Base-by-base conservation (phyloP, 441 rosid species). In the Breynia disticha region DNA sequence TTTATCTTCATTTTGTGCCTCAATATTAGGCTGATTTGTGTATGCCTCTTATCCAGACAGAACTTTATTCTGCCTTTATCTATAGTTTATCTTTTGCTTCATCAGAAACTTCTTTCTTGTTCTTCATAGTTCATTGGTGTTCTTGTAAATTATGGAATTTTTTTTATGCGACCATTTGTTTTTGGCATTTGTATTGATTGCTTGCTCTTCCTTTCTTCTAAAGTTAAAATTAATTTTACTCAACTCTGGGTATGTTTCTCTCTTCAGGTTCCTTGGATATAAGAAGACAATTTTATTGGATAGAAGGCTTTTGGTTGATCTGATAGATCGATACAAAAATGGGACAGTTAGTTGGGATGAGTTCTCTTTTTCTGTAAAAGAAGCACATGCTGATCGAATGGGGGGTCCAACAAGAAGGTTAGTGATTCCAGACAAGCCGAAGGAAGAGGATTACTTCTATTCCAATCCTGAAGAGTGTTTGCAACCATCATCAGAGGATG, bases 401-500 rank as follows among this genome's bases (percentile, higher is more conserved):
- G 95, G 97, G 15, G 77, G 75, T 48, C 85, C 85, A 0, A 72
- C 54, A 10, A 73, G 61, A 52, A 68, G 97, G 61, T 52, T 70
- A 64, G 80, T 84, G 51, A 82, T 86, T 46, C 86, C 81, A 4
- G 89, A 82, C 52, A 73, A 70, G 67, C 97, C 97, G 3, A 90
- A 86, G 53, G 97, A 86, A 62, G 97, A 90, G 72, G 95, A 90
- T 56, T 86, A 84, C 64, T 90, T 86, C 74, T 90, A 79, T 59
- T 79, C 97, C 38, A 90, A 90, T 59, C 95, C 97, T 5, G 81
- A 86, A 53, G 97, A 90, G 65, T 90, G 97, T 63, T 75, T 86
- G 67, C 77, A 78, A 37, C 35, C 35, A 28, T 20, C 56, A 15
- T 60, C 78, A 35, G 73, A 74, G 19, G 79, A 68, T 61, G 65